Conservation (phyloP, 2,329 filamentous ascomycete species). For the Thermochaetoides dissita region DNA sequence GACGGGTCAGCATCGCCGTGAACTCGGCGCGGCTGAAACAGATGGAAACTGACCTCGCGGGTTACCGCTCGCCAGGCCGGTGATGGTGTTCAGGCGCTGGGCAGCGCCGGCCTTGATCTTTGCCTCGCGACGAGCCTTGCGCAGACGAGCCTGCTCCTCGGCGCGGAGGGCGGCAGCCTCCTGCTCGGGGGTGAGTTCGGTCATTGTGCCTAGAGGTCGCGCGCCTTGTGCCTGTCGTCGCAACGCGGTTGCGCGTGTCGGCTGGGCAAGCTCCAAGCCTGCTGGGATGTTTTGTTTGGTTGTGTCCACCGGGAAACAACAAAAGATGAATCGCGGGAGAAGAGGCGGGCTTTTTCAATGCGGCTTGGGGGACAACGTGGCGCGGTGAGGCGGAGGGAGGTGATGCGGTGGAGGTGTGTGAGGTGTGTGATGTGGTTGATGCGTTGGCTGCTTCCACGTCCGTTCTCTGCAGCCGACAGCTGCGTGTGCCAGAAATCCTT, state of each 20-base stretch:
- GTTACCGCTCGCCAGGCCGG: constrained; percentile 50
- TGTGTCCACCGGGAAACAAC: too few relatives aligned
- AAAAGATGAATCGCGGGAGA: too few relatives aligned
- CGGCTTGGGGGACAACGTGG: too few relatives aligned
- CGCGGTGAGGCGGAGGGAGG: too few relatives aligned
- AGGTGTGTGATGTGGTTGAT: constrained; percentile 3
- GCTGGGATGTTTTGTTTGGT: too few relatives aligned
- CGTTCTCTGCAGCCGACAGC: too few relatives aligned
- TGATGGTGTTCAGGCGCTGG: constrained; percentile 60
- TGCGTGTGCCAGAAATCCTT: constrained; percentile 4
- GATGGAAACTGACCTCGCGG: constrained; percentile 9
- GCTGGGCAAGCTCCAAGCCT: too few relatives aligned
- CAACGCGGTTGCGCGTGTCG: neutral
- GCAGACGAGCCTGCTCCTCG: constrained; percentile 54
- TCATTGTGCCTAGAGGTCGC: constrained; percentile 20
- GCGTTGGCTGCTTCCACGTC: constrained; percentile 1
- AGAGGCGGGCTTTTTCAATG: too few relatives aligned
- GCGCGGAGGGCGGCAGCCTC: constrained; percentile 35
- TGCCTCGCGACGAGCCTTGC: constrained; percentile 66
- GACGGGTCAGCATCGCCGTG: neutral
- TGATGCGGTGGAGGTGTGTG: too few relatives aligned
- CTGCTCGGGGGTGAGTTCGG: constrained; percentile 23
- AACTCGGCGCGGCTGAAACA: neutral
- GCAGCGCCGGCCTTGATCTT: constrained; percentile 63
- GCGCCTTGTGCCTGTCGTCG: neutral